Evolutionary conservation across 2,329 filamentous ascomycete species (phyloP), one percentile per base, ranked within the genome.

Genomic region (Byssochlamys sp.): DNA sequence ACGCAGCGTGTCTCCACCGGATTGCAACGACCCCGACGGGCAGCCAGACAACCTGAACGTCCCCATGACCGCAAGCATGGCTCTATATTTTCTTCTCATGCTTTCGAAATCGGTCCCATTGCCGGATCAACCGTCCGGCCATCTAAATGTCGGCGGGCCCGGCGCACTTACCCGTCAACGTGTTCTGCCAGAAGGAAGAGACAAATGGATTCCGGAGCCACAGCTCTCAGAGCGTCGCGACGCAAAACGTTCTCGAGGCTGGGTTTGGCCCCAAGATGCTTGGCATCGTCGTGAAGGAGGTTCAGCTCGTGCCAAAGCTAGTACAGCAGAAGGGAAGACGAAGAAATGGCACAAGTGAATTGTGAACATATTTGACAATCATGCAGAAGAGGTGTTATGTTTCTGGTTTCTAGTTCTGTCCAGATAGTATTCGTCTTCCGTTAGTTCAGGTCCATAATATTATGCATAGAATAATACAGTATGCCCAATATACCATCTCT

Each of bases 21-120:
- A 54, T 2, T 58, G 19, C 19, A 19, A 62, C 19, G 66, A 63
- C 4, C 59, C 61, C 4, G 57, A 58, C 27, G 54, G 50, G 5
- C 62, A 61, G 19, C 35, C 27, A 2, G 54, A 63, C 29, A 55
- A 53, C 10, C 62, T 69, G 54, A 29, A 66, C 53, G 69, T 63
- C 9, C 72, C 73, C 11, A 71, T 86, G 75, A 86, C 84, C 0
- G 82, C 81, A 12, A 78, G 76, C 3, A 67, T 87, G 25, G 84
- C 83, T 0, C 73, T 87, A 5, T 87, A 84, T 74, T 86, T 84
- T 64, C 70, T 87, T 14, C 80, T 86, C 57, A 85, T 86, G 82
- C 78, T 86, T 2, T 82, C 84, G 26, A 84, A 84, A 67, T 79
- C 84, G 56, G 77, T 79, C 48, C 80, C 83, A 1, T 74, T 87